Evolutionary conservation across 495 filamentous ascomycete species (phyloP).

Genomic region (Acidomyces sp.): DNA sequence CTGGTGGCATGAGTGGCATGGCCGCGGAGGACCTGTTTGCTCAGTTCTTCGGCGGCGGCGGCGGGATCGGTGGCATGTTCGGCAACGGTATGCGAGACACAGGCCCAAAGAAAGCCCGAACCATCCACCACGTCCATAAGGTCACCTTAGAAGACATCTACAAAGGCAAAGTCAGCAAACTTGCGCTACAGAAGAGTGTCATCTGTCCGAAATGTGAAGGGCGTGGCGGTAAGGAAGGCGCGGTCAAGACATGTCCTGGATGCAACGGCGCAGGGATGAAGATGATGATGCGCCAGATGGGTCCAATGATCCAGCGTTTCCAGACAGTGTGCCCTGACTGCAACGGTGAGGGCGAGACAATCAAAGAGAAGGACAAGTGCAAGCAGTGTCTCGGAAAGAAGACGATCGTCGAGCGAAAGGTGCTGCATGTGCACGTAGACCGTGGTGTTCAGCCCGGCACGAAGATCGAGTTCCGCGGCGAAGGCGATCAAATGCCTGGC

Average conservation of each 20-base stretch:
- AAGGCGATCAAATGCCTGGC: slow-evolving; percentile 93
- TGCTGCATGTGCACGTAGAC: slow-evolving; percentile 95
- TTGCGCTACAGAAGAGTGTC: slow-evolving; percentile 92
- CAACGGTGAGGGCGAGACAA: slow-evolving; percentile 89
- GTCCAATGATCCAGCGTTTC: slow-evolving; percentile 99
- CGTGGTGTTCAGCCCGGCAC: slow-evolving; percentile 83
- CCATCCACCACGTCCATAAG: slow-evolving; percentile 95
- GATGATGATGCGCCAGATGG: slow-evolving; percentile 99
- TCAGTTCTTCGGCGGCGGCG: slow-evolving; percentile 90
- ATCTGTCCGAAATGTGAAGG: slow-evolving; percentile 93
- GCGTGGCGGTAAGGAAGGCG: slow-evolving; percentile 92
- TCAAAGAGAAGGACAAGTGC: slow-evolving; percentile 92
- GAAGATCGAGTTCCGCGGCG: slow-evolving; percentile 90
- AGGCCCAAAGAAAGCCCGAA: slow-evolving; percentile 85
- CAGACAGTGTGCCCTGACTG: slow-evolving; percentile 98
- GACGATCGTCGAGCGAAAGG: slow-evolving; percentile 92
- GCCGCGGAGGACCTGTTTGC: slow-evolving; percentile 93
- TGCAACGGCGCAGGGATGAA: slow-evolving; percentile 96
- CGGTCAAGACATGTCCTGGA: slow-evolving; percentile 77
- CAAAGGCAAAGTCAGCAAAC: slow-evolving; percentile 91
- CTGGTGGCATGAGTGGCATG: slow-evolving; percentile 65
- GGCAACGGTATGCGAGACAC: slow-evolving; percentile 56
- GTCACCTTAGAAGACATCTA: slow-evolving; percentile 97
- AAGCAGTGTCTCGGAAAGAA: slow-evolving; percentile 93
- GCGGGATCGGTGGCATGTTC: slow-evolving; percentile 38